These are phyloP conservation scores for Phialocephala sp. DNA, from an alignment of 2,329 filamentous ascomycete species.

Conservation along the genomic window DNA sequence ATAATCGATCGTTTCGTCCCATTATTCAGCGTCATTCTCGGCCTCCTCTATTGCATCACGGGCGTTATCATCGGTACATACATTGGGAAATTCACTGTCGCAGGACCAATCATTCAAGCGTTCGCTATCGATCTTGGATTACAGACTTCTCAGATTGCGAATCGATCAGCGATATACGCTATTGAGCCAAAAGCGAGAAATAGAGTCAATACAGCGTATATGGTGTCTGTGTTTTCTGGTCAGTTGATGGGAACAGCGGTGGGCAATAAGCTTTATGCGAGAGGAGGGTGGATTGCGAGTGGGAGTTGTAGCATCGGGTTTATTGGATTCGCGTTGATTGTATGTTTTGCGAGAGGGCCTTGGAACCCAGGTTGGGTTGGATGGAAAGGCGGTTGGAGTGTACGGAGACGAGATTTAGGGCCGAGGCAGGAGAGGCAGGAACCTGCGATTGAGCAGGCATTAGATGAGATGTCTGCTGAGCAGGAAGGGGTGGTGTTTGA, in stretches of 20 bases:
- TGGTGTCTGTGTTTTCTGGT: slow-evolving; percentile 76
- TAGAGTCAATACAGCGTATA: slow-evolving; percentile 81
- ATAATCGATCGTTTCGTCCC: slow-evolving; percentile 75
- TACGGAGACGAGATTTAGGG: slow-evolving; percentile 43
- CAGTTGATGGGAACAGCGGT: slow-evolving; percentile 74
- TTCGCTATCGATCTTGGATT: slow-evolving; percentile 73
- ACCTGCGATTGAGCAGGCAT: slow-evolving; percentile 26
- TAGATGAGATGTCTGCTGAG: slow-evolving; percentile 30
- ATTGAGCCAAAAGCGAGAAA: slow-evolving; percentile 76
- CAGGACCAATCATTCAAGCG: slow-evolving; percentile 75
- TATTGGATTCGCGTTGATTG: slow-evolving; percentile 53
- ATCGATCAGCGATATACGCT: slow-evolving; percentile 71
- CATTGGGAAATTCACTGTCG: slow-evolving; percentile 67
- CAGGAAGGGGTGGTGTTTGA: not conserved
- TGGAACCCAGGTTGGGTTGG: slow-evolving; percentile 64
- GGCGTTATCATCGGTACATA: slow-evolving; percentile 74
- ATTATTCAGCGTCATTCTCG: slow-evolving; percentile 69
- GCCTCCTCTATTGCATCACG: slow-evolving; percentile 60
- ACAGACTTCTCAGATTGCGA: slow-evolving; percentile 76
- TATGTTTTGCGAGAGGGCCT: slow-evolving; percentile 57
- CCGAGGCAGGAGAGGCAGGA: slow-evolving; percentile 18
- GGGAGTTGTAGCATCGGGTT: slow-evolving; percentile 63
- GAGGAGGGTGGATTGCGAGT: slow-evolving; percentile 60
- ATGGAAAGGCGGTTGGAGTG: slow-evolving; percentile 62
- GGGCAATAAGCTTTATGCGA: slow-evolving; percentile 60